Evolutionary conservation across 2,329 filamentous ascomycete genomes (phyloP), one percentile per base, ranked within the genome.

Genomic region (Colletotrichum neosansevieriae): DNA sequence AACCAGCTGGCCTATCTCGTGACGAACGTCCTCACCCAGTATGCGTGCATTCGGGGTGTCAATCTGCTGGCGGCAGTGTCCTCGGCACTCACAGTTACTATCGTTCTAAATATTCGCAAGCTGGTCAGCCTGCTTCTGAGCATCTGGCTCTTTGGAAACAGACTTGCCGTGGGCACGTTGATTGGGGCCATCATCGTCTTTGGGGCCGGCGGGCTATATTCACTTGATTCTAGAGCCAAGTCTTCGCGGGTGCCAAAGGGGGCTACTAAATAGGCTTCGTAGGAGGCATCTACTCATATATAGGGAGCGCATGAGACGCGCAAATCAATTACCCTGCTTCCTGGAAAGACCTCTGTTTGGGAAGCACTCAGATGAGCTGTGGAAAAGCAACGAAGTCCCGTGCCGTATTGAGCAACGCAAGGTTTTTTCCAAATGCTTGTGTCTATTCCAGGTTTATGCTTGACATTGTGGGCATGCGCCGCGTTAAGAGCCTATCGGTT

Each of bases 61-160:
- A 98, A 98, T 73, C 86, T 97, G n/a, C 85, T 99, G 4, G 94
- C 93, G 1, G 93, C 95, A 0, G 91, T 91, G 62, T 93, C 93
- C 3, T 95, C 94, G 3, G 97, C 96, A 0, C 86, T 99, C 63
- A 98, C 96, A 0, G 96, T 99, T 24, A 98, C 95, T 1, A 97
- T 99, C 74, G 94, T 98, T 54, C 85, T 99, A 69, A 99, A 98
- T 77, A 92, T 99, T 69, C 88, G 96, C 73, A 99, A 99, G 80
- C 84, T 99, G 19, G 91, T 97, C 63, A 98, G 94, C 74, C 86
- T 98, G 69, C 82, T 98, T 70, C 79, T 98, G 67, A 98, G 94
- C 74, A 97, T 98, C 67, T 95, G 94, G 87, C 80, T 99, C 2
- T 99, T 99, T 80, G 96, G 95, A 5, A 98, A 99, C 77, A 81